Percentiles rank a stretch among this genome's conserved stretches.
Conservation (phyloP, 2,329 filamentous ascomycete species). For the Paradendryphiella salina region DNA sequence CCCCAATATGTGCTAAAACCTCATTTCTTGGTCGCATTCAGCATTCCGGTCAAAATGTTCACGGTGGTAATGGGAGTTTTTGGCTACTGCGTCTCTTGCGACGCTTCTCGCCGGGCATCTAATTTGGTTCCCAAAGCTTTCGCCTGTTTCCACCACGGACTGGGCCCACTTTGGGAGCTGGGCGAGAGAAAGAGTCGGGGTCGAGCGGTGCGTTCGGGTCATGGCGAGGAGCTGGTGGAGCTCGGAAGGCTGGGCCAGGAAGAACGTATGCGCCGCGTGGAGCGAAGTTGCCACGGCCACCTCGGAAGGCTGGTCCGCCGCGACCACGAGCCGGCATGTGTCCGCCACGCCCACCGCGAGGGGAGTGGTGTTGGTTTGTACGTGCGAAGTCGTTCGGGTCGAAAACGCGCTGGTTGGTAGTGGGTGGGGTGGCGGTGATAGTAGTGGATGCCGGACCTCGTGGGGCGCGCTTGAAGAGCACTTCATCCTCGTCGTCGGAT, state of each 20-base stretch:
- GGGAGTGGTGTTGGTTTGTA: constrained; percentile 33
- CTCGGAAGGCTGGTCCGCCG: constrained; percentile 29
- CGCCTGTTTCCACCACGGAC: constrained; percentile 42
- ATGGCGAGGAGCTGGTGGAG: constrained; percentile 33
- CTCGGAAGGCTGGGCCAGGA: constrained; percentile 33
- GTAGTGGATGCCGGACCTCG: constrained; percentile 39
- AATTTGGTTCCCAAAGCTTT: constrained; percentile 49
- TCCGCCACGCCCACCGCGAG: constrained; percentile 41
- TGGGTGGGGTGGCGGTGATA: not conserved
- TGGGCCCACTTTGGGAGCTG: constrained; percentile 33
- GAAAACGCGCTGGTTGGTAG: constrained; percentile 43
- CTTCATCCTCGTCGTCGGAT: constrained; percentile 46
- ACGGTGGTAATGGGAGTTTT: constrained; percentile 3
- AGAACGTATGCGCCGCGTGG: constrained; percentile 39
- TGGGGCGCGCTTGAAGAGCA: constrained; percentile 45
- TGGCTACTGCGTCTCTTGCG: constrained; percentile 8
- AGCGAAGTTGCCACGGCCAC: constrained; percentile 37
- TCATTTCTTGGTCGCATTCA: constrained; percentile 2
- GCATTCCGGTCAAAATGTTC: constrained; percentile 5
- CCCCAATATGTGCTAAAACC: not conserved
- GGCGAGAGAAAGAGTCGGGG: constrained; percentile 47
- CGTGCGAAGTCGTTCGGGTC: constrained; percentile 56
- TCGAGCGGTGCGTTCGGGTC: constrained; percentile 47
- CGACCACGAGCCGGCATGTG: constrained; percentile 30
- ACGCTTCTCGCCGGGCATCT: constrained; percentile 16